Base-by-base conservation (phyloP, 2,329 filamentous ascomycete genomes). In the Helicocarpus griseus region DNA sequence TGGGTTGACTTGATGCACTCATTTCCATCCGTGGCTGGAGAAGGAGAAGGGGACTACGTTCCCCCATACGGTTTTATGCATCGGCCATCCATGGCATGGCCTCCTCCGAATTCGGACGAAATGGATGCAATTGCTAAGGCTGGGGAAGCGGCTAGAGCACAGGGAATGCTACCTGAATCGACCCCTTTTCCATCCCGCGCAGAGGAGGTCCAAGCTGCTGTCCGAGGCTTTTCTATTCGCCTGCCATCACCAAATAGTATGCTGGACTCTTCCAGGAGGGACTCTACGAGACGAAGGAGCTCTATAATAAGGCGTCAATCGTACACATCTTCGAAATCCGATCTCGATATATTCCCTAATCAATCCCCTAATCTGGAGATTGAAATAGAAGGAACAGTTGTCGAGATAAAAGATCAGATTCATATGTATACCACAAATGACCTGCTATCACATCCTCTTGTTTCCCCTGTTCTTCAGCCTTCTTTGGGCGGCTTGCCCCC, bases 1-100 rank as follows among this genome's bases (percentile, higher is more conserved):
- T 98, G 93, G 93, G 89, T 91, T 7, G 93, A 98, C 65, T 72
- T 97, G 49, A 95, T 89, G 0, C 91, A 97, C 65, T 96, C 90
- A 0, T 97, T 97, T 57, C 93, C 93, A 0, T 96, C 90, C 58
- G 79, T 95, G n/a, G 78, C 81, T 2, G 79, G 76, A 4, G 81
- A 89, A 38, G 82, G 80, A 47, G 79, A 81, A 0, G 69, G 88
- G 48, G 93, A 98, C 65, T 97, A 96, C 60, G 91, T 98, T 31
- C 93, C 93, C 4, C 72, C 83, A 0, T 78, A 85, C 58, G 93
- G 93, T 0, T 97, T 98, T 61, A 83, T 94, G 57, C 89, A 97
- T 60, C 89, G 86, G 60, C 93, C 91, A 0, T 95, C 89, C 0
- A 74, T 79, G 50, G 82, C 86, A n/a, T 98, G 93, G 93, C 93